Evolutionary conservation across 805 yeast species (phyloP), one percentile per base, ranked within the genome.

Genomic region (Ogataea chonburiensis): DNA sequence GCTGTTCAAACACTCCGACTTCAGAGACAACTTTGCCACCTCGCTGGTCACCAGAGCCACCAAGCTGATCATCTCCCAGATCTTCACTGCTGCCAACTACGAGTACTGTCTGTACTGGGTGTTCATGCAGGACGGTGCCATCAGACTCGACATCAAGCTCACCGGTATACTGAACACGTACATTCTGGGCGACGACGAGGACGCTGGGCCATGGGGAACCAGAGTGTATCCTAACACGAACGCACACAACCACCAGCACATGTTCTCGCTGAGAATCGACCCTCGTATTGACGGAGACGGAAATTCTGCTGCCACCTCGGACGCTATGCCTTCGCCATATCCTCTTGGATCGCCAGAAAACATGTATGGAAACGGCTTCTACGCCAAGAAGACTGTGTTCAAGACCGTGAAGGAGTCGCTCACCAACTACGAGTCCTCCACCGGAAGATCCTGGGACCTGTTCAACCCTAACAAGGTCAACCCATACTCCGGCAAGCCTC

Each of bases 181-280:
- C 58, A 60, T 75, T 40, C 67, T 81, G 45, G 77, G 67, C 39
- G 81, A 77, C 41, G 81, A 69, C 49, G 93, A 83, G 61, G 76
- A 70, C 28, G 56, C 73, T 46, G 82, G 81, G 15, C 86, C 86
- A 51, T 84, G 84, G 81, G 94, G 91, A 41, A 81, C 91, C 20
- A 69, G 71, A 50, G 91, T 84, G 35, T 83, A 82, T 60, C 93
- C 93, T 41, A 74, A 76, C 47, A 86, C 80, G 38, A 81, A 81
- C 54, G 94, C 94, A 26, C 91, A 84, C 66, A 83, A 84, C 63
- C 94, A 84, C 65, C 94, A 85, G 71, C 93, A 84, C 66, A 64
- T 84, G 66, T 84, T 84, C 62, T 74, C 86, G 13, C 68, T 84
- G 49, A 75, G 94, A 69, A 58, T 84, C 47, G 85, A 85, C 57